These are phyloP conservation scores for Dictyostelium firmibasis DNA, from an alignment of 78 protist genomes.

Conservation along the genomic window DNA sequence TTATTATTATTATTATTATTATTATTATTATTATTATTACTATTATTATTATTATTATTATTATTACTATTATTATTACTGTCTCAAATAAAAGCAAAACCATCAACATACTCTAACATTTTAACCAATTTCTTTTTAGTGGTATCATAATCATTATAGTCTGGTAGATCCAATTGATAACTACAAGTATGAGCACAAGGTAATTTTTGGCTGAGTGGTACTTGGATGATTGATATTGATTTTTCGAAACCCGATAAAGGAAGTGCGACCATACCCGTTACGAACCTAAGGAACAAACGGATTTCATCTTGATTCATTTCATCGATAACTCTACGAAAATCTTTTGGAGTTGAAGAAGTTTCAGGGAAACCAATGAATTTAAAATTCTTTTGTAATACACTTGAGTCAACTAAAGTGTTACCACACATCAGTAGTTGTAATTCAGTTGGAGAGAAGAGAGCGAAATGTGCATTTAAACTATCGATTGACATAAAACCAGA, in stretches of 20 bases:
- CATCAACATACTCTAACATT: slow-evolving; percentile 58
- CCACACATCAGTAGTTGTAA: slow-evolving; percentile 62
- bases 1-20: too few species aligned
- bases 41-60: neutral
- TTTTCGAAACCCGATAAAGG: slow-evolving; percentile 44
- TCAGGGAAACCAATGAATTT: slow-evolving; percentile 53
- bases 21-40: too few species aligned
- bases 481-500: slow-evolving; percentile 47
- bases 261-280: slow-evolving; percentile 57
- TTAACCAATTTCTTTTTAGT: slow-evolving; percentile 31
- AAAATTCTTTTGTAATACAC: slow-evolving; percentile 1
- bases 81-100: slow-evolving; percentile 45
- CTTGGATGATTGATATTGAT: slow-evolving; percentile 24
- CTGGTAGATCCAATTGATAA: slow-evolving; percentile 68
- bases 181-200: slow-evolving; percentile 59
- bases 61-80: neutral
- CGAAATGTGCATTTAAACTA: slow-evolving; percentile 47
- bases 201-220: slow-evolving; percentile 49
- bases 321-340: neutral
- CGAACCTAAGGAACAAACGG: slow-evolving; percentile 41
- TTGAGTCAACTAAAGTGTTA: slow-evolving; percentile 22
- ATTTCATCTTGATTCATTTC: slow-evolving; percentile 60
- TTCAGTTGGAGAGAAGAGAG: slow-evolving; percentile 51
- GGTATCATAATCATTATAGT: neutral
- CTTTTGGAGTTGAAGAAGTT: neutral